Percentiles rank a stretch among this genome's conserved stretches.
phyloP scores from a whole-genome alignment of 331 rosid genomes.

The Quercus phellos region DNA sequence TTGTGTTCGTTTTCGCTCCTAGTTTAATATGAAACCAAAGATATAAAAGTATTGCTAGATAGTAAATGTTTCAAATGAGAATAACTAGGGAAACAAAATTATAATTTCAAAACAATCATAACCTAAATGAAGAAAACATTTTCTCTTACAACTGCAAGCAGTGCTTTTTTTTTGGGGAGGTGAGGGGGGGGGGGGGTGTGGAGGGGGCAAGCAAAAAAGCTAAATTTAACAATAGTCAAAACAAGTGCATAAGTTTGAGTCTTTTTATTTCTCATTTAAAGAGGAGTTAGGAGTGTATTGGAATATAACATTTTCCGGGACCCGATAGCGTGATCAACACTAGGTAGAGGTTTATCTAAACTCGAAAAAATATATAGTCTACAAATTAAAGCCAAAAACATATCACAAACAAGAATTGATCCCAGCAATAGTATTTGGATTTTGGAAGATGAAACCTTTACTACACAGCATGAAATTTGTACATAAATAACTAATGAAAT shows the following conservation, averaged over 20 bases:
- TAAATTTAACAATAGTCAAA: too few species aligned
- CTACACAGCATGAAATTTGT: neutral
- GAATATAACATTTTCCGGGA: neutral
- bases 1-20: constrained; percentile 55
- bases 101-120: neutral
- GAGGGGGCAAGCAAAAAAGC: fast-evolving
- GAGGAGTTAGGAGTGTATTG: neutral
- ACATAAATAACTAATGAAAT: neutral
- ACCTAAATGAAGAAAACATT: neutral
- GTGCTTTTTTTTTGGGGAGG: too few species aligned
- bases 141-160: neutral
- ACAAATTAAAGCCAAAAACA: neutral
- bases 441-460: neutral
- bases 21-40: constrained; percentile 15
- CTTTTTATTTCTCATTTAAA: neutral
- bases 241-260: neutral
- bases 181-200: too few species aligned
- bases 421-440: neutral
- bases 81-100: neutral
- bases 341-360: neutral
- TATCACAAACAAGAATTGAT: neutral
- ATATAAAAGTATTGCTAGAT: neutral
- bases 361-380: neutral
- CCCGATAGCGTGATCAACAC: neutral
- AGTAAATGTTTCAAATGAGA: neutral